phyloP scores from a whole-genome alignment of 2,329 filamentous ascomycete genomes.

The Aschersonia sp. region DNA sequence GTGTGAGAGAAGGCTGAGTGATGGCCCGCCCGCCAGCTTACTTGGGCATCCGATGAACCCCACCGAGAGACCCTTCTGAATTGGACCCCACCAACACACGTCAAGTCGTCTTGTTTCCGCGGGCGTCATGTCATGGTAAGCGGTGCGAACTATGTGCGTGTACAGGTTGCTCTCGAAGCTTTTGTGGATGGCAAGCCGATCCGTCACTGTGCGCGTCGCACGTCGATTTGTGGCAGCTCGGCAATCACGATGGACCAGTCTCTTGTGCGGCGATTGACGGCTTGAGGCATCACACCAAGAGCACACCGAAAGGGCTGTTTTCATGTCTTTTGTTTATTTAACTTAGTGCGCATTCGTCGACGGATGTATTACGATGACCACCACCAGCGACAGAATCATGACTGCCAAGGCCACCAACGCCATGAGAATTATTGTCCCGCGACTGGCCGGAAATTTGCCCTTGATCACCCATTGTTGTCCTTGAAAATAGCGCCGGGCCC shows the following conservation, averaged over 20 bases:
- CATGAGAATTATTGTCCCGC: slow-evolving; percentile 60
- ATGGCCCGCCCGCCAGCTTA: no score
- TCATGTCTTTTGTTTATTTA: slow-evolving; percentile 2
- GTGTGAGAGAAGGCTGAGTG: no score
- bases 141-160: no score
- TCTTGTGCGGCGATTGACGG: neutral
- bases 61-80: no score
- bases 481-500: slow-evolving; percentile 67
- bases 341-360: slow-evolving; percentile 7
- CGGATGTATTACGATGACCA: slow-evolving; percentile 42
- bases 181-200: no score
- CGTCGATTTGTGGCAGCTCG: no score
- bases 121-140: no score
- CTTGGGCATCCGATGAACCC: no score
- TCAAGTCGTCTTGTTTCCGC: neutral
- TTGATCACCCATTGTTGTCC: slow-evolving; percentile 66
- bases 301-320: neutral
- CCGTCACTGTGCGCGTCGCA: no score
- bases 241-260: no score
- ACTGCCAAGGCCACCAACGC: slow-evolving; percentile 48
- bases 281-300: neutral
- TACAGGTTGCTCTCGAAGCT: no score
- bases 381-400: slow-evolving; percentile 44
- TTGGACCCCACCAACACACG: neutral
- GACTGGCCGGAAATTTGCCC: slow-evolving; percentile 66